These are phyloP conservation scores for Crithidia thermophila DNA, from an alignment of 208 protist species.

Conservation along the genomic window DNA sequence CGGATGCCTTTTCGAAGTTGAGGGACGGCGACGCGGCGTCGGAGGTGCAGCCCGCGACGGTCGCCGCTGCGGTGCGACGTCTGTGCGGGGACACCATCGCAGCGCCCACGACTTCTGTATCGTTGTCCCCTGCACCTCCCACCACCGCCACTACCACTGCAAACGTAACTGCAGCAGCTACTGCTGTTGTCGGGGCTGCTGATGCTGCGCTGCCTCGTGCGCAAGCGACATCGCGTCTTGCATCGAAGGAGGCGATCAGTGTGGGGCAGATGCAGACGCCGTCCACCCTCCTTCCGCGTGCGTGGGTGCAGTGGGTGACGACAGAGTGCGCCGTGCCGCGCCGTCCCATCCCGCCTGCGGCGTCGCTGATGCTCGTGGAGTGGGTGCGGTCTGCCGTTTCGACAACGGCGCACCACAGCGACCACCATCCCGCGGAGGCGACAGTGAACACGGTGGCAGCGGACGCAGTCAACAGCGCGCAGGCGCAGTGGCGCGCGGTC, in stretches of 20 bases:
- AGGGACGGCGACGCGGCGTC: not conserved
- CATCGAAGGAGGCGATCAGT: no score
- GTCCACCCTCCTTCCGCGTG: conserved; percentile 11
- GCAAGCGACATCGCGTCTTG: no score
- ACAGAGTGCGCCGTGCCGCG: conserved; percentile 15
- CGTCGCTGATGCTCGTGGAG: conserved; percentile 60
- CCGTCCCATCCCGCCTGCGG: conserved; percentile 35
- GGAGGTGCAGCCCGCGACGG: conserved; percentile 1
- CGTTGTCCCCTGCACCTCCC: no score
- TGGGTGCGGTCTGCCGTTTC: conserved; percentile 35
- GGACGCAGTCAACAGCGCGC: not conserved
- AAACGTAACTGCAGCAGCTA: not conserved
- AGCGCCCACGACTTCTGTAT: no score
- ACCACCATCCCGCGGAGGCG: not conserved
- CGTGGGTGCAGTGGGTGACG: conserved; percentile 23
- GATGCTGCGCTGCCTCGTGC: no score
- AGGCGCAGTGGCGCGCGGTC: conserved; percentile 6
- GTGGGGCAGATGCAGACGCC: not conserved
- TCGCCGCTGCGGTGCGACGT: conserved; percentile 7
- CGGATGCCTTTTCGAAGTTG: not conserved
- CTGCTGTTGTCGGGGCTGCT: not conserved
- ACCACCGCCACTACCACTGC: no score
- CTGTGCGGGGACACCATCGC: not conserved
- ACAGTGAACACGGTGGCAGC: not conserved
- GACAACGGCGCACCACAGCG: no score